Base-by-base conservation (phyloP, 768 basidiomycete genomes). In the Cantharellus cinnabarinus region DNA sequence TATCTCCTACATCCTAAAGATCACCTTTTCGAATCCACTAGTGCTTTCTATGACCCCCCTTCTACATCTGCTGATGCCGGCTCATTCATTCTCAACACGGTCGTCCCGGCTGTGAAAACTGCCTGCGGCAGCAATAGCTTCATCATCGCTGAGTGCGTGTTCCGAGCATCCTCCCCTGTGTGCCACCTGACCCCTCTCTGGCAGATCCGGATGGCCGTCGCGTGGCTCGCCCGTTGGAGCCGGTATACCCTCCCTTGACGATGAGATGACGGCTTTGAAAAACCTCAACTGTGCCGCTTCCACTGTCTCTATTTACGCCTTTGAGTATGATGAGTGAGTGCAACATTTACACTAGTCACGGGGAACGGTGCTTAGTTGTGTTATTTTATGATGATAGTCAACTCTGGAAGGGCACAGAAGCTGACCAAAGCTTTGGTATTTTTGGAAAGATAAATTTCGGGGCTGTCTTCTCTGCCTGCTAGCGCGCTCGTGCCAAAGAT, bases 251-350 rank as follows among this genome's bases (percentile, higher is more conserved):
- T 59, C 58, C 20, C 5, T 59, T 15, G 55, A 20, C 4, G 42
- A 59, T 44, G 58, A 59, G 55, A 39, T 20, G 35, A 34, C 55
- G 15, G 58, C 58, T 20, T 56, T 59, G n/a, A 59, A 29, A 10
- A 34, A 10, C 20, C 40, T 59, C 20, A 59, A 59, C 58, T 59
- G 58, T 59, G 58, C 58, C 15, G 58, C 58, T 58, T n/a, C 57
- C 4, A 40, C 57, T 15, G 55, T 3, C 4, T 52, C 57, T 15
- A 58, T 59, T 37, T 59, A 59, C 40, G 58, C 58, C 5, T 59
- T 59, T 37, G 58, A 59, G 55, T 57, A 57, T 37, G 58, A 59
- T 34, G 58, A 54, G 52, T 54, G 34, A 54, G 52, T 54, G 38
- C 10, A 10, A 35, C 35, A 38, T 10, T 10, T 54, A 10, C 10